A percentile compares a stretch with the other conserved stretches of the same genome.
Evolutionary conservation across 805 yeast species (phyloP).

Genomic region (Kazachstania taianensis): DNA sequence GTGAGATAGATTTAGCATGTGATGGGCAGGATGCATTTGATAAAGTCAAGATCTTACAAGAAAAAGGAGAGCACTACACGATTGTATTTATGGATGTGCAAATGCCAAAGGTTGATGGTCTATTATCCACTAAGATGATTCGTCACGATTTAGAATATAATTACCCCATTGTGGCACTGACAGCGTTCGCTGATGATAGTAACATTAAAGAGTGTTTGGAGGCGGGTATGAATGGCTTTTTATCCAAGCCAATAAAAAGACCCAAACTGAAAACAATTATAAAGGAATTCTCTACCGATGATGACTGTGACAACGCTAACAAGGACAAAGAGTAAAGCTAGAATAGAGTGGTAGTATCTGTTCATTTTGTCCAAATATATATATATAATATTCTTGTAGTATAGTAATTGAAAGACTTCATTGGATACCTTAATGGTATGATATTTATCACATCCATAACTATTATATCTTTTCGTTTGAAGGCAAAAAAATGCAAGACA

Average conservation of each 20-base stretch:
- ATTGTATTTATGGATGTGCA: conserved; percentile 93
- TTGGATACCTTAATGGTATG: too few relatives aligned
- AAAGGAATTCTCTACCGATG: conserved; percentile 22
- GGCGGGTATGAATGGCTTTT: conserved; percentile 89
- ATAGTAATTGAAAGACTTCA: too few relatives aligned
- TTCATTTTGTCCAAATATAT: too few relatives aligned
- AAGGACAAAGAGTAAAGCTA: too few relatives aligned
- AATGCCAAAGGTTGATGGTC: conserved; percentile 91
- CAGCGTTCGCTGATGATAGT: conserved; percentile 91
- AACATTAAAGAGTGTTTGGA: conserved; percentile 76
- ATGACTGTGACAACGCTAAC: too few relatives aligned
- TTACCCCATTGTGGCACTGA: conserved; percentile 83
- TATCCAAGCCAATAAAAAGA: conserved; percentile 80
- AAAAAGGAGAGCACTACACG: conserved; percentile 41
- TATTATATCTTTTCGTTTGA: too few relatives aligned
- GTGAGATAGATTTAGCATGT: conserved; percentile 63
- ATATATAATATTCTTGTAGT: too few relatives aligned
- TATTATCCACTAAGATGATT: conserved; percentile 68
- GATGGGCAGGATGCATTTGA: conserved; percentile 88
- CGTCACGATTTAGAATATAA: conserved; percentile 49
- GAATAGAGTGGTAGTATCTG: too few relatives aligned
- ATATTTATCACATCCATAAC: too few relatives aligned
- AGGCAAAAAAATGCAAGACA: too few relatives aligned
- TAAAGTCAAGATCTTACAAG: conserved; percentile 41
- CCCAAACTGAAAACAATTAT: conserved; percentile 50